phyloP scores from a whole-genome alignment of 208 protist genomes.

The Acanthamoeba triangularis region DNA sequence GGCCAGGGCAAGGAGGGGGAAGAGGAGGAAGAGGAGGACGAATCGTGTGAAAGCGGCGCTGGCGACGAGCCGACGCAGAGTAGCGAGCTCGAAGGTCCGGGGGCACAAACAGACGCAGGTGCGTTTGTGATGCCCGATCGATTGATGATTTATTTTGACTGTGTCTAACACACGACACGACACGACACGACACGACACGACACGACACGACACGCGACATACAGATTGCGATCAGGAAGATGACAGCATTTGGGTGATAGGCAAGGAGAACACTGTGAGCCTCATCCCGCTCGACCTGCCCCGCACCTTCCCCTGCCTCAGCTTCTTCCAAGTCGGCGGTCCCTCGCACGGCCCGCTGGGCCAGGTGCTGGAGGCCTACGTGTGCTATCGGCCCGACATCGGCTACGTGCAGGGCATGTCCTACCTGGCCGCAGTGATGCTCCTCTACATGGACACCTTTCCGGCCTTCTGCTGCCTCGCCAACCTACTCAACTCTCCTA shows the following conservation, averaged over 20 bases:
- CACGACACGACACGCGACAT: neutral
- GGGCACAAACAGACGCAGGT: too few species aligned
- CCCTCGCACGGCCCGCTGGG: conserved; percentile 81
- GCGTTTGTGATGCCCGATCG: neutral
- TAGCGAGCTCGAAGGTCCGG: neutral
- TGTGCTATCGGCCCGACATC: conserved; percentile 82
- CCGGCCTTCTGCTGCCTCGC: conserved; percentile 83
- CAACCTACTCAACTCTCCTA: conserved; percentile 85
- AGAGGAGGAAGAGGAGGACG: neutral
- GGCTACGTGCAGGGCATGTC: conserved; percentile 67
- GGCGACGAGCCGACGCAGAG: neutral
- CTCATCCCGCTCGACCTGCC: conserved; percentile 85
- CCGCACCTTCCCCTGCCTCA: conserved; percentile 82
- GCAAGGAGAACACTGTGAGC: conserved; percentile 78
- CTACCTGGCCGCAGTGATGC: conserved; percentile 79
- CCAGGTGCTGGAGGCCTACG: conserved; percentile 86
- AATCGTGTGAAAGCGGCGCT: neutral
- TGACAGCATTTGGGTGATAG: neutral
- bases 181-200: neutral
- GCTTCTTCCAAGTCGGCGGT: conserved; percentile 86
- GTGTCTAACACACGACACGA: neutral
- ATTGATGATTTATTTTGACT: too few species aligned
- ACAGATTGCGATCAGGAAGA: neutral
- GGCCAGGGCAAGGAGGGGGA: neutral
- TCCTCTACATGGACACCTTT: conserved; percentile 86